Evolutionary conservation across 768 basidiomycete genomes (phyloP), one percentile per base, ranked within the genome.

Genomic region (Sporobolomyces pararoseus): DNA sequence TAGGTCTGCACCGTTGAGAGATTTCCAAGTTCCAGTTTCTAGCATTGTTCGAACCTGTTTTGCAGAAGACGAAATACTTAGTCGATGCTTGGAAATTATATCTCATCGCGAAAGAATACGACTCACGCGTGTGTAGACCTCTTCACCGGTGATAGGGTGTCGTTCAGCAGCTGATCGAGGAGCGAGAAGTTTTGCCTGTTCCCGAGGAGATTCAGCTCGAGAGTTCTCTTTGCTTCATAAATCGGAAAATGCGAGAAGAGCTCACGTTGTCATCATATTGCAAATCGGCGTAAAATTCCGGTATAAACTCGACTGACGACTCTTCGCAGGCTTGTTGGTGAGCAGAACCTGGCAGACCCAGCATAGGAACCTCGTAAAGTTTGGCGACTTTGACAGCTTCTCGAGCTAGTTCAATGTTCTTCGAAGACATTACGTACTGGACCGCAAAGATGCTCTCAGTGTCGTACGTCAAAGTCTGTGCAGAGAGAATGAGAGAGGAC

Each of bases 231-330:
- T n/a, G n/a, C n/a, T n/a, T 34, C 7, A 17, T 42, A 29, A 27
- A 44, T 42, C 47, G 17, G 46, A 32, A 35, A 29, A 35, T 23
- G 14, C 63, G 16, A 31, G 14, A 32, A 29, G 3, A 76, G 78
- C 25, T 63, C 4, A 87, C 87, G 64, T 83, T 81, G 4, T 81
- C 75, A 59, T 78, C 82, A 71, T 88, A 88, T 25, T 86, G 85
- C 34, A 88, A 77, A 75, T 89, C 87, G 3, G 85, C 86, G 74
- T 86, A 88, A 84, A 85, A 87, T 68, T 87, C 86, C 86, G 87
- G 84, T 27, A 88, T 85, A 78, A 88, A 88, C 27, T 79, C 80
- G 17, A 88, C 84, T 0, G 83, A 84, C 12, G 82, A 78, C 68
- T 85, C 84, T 63, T 81, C 80, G 32, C 85, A 84, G 1, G 85